Percentiles rank a stretch among this genome's conserved stretches.
Evolutionary conservation across 2,329 filamentous ascomycete species (phyloP).

Genomic region (Leptographium wingfieldii): DNA sequence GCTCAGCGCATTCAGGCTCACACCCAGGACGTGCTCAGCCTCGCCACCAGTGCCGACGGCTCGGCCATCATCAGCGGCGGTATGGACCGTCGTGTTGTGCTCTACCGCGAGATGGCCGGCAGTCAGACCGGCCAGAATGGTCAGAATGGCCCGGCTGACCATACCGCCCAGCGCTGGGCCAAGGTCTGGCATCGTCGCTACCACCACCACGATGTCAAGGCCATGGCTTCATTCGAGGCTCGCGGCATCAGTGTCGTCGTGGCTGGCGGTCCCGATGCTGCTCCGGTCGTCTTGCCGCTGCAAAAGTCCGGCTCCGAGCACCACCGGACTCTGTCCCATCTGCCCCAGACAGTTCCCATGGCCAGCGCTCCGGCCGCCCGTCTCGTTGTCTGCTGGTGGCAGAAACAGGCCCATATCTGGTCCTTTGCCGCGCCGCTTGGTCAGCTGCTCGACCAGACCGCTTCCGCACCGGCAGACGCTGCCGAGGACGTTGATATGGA

Average conservation of each 20-base stretch:
- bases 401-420: constrained; percentile 78
- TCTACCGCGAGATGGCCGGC: constrained; percentile 56
- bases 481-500: constrained; percentile 25
- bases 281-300: constrained; percentile 70
- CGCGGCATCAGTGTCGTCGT: constrained; percentile 74
- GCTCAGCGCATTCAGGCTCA: constrained; percentile 77
- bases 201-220: constrained; percentile 90
- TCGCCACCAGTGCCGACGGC: constrained; percentile 73
- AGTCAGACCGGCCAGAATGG: constrained; percentile 16
- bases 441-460: constrained; percentile 30
- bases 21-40: constrained; percentile 77
- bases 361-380: constrained; percentile 60
- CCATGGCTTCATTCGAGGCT: constrained; percentile 81
- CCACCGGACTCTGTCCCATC: constrained; percentile 66
- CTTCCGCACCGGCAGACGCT: constrained; percentile 21
- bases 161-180: constrained; percentile 53
- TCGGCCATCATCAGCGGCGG: constrained; percentile 77
- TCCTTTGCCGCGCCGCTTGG: constrained; percentile 34
- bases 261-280: constrained; percentile 83
- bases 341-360: constrained; percentile 68
- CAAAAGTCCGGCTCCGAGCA: constrained; percentile 66
- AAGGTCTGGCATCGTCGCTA: constrained; percentile 78
- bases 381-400: constrained; percentile 85
- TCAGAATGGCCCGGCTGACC: background rate
- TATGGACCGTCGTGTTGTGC: constrained; percentile 76